Conservation (phyloP, 176 grass and related monocot genomes). For the Leersia perrieri region DNA sequence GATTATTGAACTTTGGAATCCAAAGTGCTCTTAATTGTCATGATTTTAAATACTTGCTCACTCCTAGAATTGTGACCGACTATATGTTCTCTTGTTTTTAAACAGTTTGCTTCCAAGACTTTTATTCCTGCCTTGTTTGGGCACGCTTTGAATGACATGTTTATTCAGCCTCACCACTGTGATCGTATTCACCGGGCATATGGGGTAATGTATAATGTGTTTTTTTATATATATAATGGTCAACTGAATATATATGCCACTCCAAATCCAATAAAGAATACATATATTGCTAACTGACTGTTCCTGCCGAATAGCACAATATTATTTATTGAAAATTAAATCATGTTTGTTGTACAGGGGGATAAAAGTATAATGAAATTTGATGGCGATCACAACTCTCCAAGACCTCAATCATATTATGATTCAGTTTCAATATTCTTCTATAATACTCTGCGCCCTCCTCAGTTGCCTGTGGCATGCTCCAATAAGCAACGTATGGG, state of each 20-base stretch:
- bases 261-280: neutral
- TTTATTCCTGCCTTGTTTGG: conserved; percentile 92
- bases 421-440: conserved; percentile 97
- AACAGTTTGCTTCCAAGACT: conserved; percentile 82
- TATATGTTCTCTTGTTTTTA: conserved; percentile 28
- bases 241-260: conserved; percentile 13
- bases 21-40: conserved; percentile 7
- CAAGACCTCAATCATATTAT: conserved; percentile 92
- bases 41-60: neutral
- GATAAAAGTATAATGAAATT: conserved; percentile 92
- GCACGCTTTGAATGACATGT: conserved; percentile 84
- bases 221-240: conserved; percentile 19
- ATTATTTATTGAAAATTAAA: conserved; percentile 24
- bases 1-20: neutral
- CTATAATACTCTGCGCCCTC: conserved; percentile 71
- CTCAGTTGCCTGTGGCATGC: conserved; percentile 59
- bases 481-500: conserved; percentile 64
- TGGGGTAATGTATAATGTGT: conserved; percentile 53
- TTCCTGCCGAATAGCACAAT: neutral
- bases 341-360: conserved; percentile 56
- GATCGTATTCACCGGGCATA: conserved; percentile 83
- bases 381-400: conserved; percentile 92
- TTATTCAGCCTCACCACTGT: conserved; percentile 89
- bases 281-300: neutral
- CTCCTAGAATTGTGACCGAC: conserved; percentile 12